phyloP scores from a whole-genome alignment of 2,329 filamentous ascomycete species.

The Grosmannia clavigera region DNA sequence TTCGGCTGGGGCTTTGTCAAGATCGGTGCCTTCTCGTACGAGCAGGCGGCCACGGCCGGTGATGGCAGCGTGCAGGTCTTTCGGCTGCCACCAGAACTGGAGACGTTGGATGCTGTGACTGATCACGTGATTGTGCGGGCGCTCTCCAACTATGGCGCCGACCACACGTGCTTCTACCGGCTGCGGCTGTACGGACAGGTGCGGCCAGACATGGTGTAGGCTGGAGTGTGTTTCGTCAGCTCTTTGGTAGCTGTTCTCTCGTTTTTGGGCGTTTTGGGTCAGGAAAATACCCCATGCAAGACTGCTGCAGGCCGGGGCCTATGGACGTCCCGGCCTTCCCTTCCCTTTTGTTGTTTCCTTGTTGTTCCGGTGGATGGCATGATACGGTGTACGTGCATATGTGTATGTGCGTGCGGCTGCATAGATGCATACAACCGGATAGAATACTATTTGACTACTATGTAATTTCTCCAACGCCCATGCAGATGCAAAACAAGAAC shows the following conservation, averaged over 20 bases:
- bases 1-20: constrained; percentile 37
- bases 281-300: neutral
- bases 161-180: constrained; percentile 56
- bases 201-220: constrained; percentile 5
- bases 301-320: no score
- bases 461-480: neutral
- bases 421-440: no score
- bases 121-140: constrained; percentile 42
- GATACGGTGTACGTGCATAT: no score
- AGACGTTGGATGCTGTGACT: constrained; percentile 33
- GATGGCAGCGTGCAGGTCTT: constrained; percentile 34
- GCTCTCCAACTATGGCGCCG: constrained; percentile 43
- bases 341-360: neutral
- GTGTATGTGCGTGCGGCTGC: no score
- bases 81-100: constrained; percentile 36
- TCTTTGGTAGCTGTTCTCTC: neutral
- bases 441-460: no score
- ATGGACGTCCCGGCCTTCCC: neutral
- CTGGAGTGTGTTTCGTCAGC: neutral
- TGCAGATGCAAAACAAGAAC: neutral
- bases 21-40: constrained; percentile 44
- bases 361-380: neutral
- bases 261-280: neutral
- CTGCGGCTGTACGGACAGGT: constrained; percentile 42
- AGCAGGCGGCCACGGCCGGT: constrained; percentile 23